These are phyloP conservation scores for Taxillus chinensis DNA, from an alignment of 164 flowering plant species.

Conservation along the genomic window DNA sequence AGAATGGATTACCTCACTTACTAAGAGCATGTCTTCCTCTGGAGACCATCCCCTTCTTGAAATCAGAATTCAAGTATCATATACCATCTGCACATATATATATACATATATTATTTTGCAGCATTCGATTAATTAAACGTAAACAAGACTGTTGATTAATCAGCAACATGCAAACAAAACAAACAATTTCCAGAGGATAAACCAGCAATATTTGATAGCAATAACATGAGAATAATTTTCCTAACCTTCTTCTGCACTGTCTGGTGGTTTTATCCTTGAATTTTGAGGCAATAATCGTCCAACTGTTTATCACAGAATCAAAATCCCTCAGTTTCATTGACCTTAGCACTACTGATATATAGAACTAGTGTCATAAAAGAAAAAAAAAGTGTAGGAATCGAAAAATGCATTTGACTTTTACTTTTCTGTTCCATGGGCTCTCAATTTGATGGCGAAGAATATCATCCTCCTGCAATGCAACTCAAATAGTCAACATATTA, in stretches of 20 bases:
- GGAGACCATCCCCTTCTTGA: slow-evolving; percentile 98
- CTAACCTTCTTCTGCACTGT: slow-evolving; percentile 88
- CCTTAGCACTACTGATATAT: background rate
- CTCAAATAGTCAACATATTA: background rate
- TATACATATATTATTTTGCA: no score
- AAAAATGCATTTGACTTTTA: slow-evolving; percentile 9
- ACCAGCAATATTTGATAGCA: slow-evolving; percentile 9
- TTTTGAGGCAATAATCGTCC: slow-evolving; percentile 81
- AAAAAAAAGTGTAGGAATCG: background rate
- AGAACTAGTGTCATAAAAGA: background rate
- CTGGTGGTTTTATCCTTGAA: slow-evolving; percentile 90
- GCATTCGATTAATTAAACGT: no score
- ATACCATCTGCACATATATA: slow-evolving; percentile 62
- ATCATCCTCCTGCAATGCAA: slow-evolving; percentile 74
- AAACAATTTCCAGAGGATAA: no score
- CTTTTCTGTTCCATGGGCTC: slow-evolving; percentile 79
- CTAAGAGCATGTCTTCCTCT: slow-evolving; percentile 77
- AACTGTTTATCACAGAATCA: slow-evolving; percentile 34
- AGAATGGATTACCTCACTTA: slow-evolving; percentile 60
- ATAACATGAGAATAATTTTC: background rate
- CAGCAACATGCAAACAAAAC: no score
- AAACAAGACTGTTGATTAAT: no score
- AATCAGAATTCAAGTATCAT: slow-evolving; percentile 89
- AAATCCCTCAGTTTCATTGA: slow-evolving; percentile 3
- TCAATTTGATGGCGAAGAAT: slow-evolving; percentile 72